Conservation (phyloP, 108 stramenopile genomes). For the Nitzschia putrida region DNA sequence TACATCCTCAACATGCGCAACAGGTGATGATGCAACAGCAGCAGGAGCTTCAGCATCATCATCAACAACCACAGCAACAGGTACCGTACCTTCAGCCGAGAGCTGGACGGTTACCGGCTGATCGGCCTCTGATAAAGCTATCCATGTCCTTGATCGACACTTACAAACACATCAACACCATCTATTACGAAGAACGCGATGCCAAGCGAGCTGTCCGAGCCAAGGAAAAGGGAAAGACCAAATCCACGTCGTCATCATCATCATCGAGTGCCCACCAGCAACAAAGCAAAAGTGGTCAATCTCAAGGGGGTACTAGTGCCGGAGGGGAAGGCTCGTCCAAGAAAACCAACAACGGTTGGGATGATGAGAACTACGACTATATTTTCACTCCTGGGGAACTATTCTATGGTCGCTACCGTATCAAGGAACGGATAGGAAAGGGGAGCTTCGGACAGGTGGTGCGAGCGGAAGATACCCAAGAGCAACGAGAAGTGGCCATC, state of each 20-base stretch:
- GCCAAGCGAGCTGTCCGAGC: constrained; percentile 63
- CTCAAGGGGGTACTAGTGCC: constrained; percentile 7
- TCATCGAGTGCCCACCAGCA: constrained; percentile 12
- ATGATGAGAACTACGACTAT: constrained; percentile 98
- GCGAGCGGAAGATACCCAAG: constrained; percentile 73
- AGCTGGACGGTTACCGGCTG: constrained; percentile 52
- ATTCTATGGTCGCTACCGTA: constrained; percentile 80
- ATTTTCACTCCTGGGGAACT: constrained; percentile 84
- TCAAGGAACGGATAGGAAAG: constrained; percentile 95
- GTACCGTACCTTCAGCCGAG: constrained; percentile 32
- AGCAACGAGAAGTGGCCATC: constrained; percentile 88
- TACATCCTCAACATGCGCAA: constrained; percentile 14
- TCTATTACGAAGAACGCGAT: constrained; percentile 90
- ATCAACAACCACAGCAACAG: constrained; percentile 13
- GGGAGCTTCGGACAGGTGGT: constrained; percentile 97
- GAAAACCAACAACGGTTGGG: constrained; percentile 89
- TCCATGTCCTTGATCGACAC: constrained; percentile 90
- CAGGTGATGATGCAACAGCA: constrained; percentile 15
- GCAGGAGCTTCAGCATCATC: constrained; percentile 15
- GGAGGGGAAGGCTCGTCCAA: constrained; percentile 29
- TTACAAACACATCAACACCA: constrained; percentile 92
- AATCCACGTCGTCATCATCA: background rate
- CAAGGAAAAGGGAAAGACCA: constrained; percentile 49
- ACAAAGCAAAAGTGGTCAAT: constrained; percentile 4
- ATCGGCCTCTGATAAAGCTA: constrained; percentile 86